Conservation (phyloP, 192 early-diverging fungal genomes). For the Coemansia sp. region DNA sequence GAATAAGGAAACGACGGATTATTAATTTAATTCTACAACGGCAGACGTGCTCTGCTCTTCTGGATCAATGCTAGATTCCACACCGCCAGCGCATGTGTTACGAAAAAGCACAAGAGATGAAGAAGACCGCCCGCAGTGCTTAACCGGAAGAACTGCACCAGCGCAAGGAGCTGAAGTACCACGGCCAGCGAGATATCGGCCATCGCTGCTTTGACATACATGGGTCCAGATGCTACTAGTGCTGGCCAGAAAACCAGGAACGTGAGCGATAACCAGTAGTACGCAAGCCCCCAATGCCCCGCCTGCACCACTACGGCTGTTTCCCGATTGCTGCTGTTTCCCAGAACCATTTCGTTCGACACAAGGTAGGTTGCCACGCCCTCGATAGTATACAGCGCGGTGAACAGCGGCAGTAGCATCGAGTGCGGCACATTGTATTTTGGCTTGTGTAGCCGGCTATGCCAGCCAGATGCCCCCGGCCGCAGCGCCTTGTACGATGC, state of each 20-base stretch:
- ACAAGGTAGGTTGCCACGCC: conserved; percentile 39
- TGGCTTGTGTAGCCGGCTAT: conserved; percentile 43
- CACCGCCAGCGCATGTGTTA: conserved; percentile 16
- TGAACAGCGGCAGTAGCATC: conserved; percentile 30
- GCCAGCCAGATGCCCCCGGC: conserved; percentile 26
- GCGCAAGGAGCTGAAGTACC: conserved; percentile 33
- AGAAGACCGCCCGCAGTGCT: conserved; percentile 33
- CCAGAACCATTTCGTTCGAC: conserved; percentile 36
- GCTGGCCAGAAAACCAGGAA: conserved; percentile 47
- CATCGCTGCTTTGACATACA: conserved; percentile 29
- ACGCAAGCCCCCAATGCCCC: conserved; percentile 42
- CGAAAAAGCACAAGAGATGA: conserved; percentile 32
- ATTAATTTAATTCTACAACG: conserved; percentile 5
- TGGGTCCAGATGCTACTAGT: conserved; percentile 33
- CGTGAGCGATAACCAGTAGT: conserved; percentile 48
- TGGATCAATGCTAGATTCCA: conserved; percentile 49
- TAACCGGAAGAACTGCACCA: conserved; percentile 47
- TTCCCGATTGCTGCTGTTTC: conserved; percentile 20
- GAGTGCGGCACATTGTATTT: conserved; percentile 37
- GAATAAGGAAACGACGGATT: background rate
- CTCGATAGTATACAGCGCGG: conserved; percentile 25
- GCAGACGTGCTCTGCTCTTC: conserved; percentile 11
- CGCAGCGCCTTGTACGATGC: conserved; percentile 30
- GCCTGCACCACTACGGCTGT: conserved; percentile 25
- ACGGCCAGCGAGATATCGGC: conserved; percentile 27